Conservation (phyloP, 2,329 filamentous ascomycete species). For the Sclerotinia spermophila region DNA sequence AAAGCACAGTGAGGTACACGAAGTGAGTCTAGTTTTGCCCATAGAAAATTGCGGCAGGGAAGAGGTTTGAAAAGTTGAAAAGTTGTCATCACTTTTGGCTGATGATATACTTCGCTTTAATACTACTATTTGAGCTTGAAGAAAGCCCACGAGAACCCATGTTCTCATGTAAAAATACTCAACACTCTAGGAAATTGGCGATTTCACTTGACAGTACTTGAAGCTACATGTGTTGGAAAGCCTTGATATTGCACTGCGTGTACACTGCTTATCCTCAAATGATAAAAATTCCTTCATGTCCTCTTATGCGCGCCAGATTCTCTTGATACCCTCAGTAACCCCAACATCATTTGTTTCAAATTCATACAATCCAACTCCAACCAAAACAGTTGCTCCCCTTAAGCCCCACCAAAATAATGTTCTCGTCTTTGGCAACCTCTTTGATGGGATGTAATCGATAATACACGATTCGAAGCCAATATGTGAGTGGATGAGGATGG, state of each 20-base stretch:
- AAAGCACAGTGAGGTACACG: background rate
- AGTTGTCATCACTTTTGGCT: background rate
- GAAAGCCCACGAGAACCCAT: background rate
- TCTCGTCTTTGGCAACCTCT: constrained; percentile 63
- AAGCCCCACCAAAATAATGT: constrained; percentile 73
- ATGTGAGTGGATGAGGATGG: constrained; percentile 88
- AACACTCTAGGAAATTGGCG: background rate
- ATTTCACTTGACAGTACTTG: constrained; percentile 8
- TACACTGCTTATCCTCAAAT: constrained; percentile 2
- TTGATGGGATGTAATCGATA: constrained; percentile 83
- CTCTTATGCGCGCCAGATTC: constrained; percentile 79
- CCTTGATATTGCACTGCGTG: constrained; percentile 14
- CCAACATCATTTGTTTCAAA: constrained; percentile 99
- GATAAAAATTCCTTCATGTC: constrained; percentile 13
- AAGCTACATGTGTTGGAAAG: background rate
- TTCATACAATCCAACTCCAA: constrained; percentile 89
- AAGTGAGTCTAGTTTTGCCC: background rate
- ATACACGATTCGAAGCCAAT: constrained; percentile 90
- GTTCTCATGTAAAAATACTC: background rate
- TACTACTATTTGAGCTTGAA: background rate
- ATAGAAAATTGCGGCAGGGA: background rate
- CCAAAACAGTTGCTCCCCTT: constrained; percentile 72
- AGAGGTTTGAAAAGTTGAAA: background rate
- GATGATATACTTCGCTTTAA: background rate
- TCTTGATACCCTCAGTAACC: constrained; percentile 81